phyloP scores from a whole-genome alignment of 305 asterid species.

The Fraxinus albicans region DNA sequence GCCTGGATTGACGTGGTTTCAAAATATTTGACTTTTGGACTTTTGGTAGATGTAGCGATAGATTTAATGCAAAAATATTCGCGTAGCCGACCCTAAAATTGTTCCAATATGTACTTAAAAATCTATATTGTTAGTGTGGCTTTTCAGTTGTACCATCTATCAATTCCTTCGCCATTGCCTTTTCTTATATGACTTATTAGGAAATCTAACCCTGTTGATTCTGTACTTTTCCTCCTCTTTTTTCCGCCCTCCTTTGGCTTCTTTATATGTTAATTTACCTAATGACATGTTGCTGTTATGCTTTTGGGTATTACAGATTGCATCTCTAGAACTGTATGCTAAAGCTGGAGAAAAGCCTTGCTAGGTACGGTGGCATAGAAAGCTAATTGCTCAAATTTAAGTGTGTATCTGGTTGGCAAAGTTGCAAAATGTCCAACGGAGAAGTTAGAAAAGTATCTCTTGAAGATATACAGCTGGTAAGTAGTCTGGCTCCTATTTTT shows the following conservation, averaged over 20 bases:
- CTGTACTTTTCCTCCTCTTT: not conserved
- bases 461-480: constrained; percentile 43
- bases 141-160: not conserved
- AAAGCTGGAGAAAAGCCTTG: not conserved
- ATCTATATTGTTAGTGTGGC: not conserved
- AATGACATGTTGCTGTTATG: not conserved
- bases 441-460: constrained; percentile 25
- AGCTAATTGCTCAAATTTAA: not conserved
- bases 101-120: not conserved
- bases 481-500: not conserved
- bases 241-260: not conserved
- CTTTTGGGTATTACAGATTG: not conserved
- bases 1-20: not conserved
- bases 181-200: not conserved
- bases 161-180: not conserved
- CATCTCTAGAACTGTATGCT: not conserved
- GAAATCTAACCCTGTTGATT: not conserved
- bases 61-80: not conserved
- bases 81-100: not conserved
- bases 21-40: not conserved
- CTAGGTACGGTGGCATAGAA: not conserved
- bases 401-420: not conserved
- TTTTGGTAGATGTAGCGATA: not conserved
- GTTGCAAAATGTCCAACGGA: not conserved
- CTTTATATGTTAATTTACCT: not conserved